phyloP scores from a whole-genome alignment of 2,329 filamentous ascomycete species.

The Aureobasidium sp. region DNA sequence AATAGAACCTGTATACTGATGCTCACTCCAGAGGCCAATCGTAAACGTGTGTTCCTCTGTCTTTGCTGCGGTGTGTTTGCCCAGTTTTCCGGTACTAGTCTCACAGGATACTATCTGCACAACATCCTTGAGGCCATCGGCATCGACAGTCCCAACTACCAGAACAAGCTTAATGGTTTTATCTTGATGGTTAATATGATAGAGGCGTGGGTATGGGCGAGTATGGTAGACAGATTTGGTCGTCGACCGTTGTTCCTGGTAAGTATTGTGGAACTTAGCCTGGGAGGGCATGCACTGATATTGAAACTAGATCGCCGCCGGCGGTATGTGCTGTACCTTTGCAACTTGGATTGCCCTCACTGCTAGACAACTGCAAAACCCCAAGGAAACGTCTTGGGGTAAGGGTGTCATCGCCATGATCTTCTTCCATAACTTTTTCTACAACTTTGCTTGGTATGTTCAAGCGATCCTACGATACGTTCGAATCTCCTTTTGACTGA shows the following conservation, averaged over 20 bases:
- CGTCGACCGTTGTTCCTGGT: slow-evolving; percentile 17
- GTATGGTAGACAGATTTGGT: not conserved
- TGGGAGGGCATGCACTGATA: too few species aligned
- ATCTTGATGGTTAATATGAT: not conserved
- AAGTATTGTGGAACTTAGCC: not conserved
- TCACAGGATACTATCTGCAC: slow-evolving; percentile 46
- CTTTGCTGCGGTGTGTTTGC: slow-evolving; percentile 22
- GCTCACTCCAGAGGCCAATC: not conserved
- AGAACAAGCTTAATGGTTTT: slow-evolving; percentile 30
- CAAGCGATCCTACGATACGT: too few species aligned
- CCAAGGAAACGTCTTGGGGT: slow-evolving; percentile 1
- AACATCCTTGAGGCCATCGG: slow-evolving; percentile 44
- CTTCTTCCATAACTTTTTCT: slow-evolving; percentile 60
- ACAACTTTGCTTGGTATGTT: slow-evolving; percentile 47
- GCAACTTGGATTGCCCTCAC: slow-evolving; percentile 13
- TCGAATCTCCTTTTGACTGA: not conserved
- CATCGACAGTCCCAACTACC: slow-evolving; percentile 29
- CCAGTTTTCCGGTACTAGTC: slow-evolving; percentile 37
- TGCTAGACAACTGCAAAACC: slow-evolving; percentile 1
- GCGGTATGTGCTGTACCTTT: not conserved
- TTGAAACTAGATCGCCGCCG: not conserved
- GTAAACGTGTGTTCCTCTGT: not conserved
- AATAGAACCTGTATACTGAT: not conserved
- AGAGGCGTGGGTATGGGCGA: slow-evolving; percentile 4
- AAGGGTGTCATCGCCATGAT: slow-evolving; percentile 35